Evolutionary conservation across 2,329 filamentous ascomycete species (phyloP), one percentile per base, ranked within the genome.

Genomic region (Pseudopyrenochaeta lycopersici): DNA sequence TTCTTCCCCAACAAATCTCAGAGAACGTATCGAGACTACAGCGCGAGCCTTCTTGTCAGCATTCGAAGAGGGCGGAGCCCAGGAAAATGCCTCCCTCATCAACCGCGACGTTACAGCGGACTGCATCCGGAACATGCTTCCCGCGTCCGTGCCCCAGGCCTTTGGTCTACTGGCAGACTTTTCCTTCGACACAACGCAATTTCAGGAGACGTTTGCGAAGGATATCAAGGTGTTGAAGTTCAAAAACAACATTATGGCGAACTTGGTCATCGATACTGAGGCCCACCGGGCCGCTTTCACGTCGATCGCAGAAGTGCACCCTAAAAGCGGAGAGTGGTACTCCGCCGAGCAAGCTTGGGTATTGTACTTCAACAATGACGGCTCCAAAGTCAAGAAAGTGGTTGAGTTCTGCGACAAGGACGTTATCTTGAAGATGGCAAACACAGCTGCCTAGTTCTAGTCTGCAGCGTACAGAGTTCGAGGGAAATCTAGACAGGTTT

Each of bases 321-420:
- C 40, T 7, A 53, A 36, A 3, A 49, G 27, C 4, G 45, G 38
- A 21, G 45, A 49, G 36, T 30, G n/a, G 1, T 53, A 38, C 21
- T 9, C 20, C n/a, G 17, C n/a, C n/a, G 50, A 49, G 39, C 31
- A 21, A 20, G 50, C 45, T 31, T 53, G 50, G 50, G 14, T 49
- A 9, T 49, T 53, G 50, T 49, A 53, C 15, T 53, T 53, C 2
- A 49, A 44, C 23, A 39, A 53, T 20, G 45, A 49, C 14, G 50
- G 45, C 11, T 23, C 18, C 9, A 53, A 53, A 27, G 32, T 53
- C n/a, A 44, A 30, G 7, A 53, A 45, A 23, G 45, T 53, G 10
- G 23, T 53, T 27, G 50, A 53, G n/a, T 53, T 53, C 35, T 48
- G 50, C 23, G 50, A 53, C 2, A 53, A 53, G 12, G 50, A 53